phyloP scores from a whole-genome alignment of 768 basidiomycete species.

The Collybia mongolica region DNA sequence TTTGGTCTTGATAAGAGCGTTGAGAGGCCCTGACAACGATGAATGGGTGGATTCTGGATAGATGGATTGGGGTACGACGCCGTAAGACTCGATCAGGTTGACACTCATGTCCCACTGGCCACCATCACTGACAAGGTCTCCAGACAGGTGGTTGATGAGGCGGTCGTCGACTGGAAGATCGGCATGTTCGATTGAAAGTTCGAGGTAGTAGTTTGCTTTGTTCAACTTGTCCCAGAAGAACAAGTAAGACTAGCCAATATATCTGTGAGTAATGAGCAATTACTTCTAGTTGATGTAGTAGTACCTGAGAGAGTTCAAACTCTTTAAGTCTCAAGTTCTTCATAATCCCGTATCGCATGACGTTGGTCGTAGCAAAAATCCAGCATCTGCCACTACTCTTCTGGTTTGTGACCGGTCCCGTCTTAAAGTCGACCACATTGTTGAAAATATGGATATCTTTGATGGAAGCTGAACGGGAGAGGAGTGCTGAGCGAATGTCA shows the following conservation, averaged over 20 bases:
- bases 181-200: slow-evolving; percentile 79
- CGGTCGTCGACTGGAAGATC: slow-evolving; percentile 82
- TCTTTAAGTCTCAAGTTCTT: slow-evolving; percentile 83
- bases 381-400: slow-evolving; percentile 90
- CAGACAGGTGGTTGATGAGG: slow-evolving; percentile 72
- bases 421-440: slow-evolving; percentile 74
- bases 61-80: slow-evolving; percentile 78
- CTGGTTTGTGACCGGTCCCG: slow-evolving; percentile 84
- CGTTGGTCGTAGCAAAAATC: slow-evolving; percentile 92
- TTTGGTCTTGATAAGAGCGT: slow-evolving; percentile 82
- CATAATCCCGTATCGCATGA: slow-evolving; percentile 81
- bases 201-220: slow-evolving; percentile 91
- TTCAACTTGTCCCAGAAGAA: slow-evolving; percentile 98
- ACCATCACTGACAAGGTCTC: slow-evolving; percentile 83
- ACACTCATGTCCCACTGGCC: slow-evolving; percentile 95
- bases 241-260: slow-evolving; percentile 64
- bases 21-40: slow-evolving; percentile 67
- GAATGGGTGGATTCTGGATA: slow-evolving; percentile 89
- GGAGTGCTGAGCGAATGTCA: slow-evolving; percentile 61
- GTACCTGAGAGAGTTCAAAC: slow-evolving; percentile 87
- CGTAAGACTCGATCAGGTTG: slow-evolving; percentile 66
- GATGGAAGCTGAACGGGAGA: slow-evolving; percentile 60
- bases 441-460: slow-evolving; percentile 82
- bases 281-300: too few species aligned
- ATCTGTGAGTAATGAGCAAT: neutral